Base-by-base conservation (phyloP, 1,139 yeast genomes). In the Geotrichum carabidarum region DNA sequence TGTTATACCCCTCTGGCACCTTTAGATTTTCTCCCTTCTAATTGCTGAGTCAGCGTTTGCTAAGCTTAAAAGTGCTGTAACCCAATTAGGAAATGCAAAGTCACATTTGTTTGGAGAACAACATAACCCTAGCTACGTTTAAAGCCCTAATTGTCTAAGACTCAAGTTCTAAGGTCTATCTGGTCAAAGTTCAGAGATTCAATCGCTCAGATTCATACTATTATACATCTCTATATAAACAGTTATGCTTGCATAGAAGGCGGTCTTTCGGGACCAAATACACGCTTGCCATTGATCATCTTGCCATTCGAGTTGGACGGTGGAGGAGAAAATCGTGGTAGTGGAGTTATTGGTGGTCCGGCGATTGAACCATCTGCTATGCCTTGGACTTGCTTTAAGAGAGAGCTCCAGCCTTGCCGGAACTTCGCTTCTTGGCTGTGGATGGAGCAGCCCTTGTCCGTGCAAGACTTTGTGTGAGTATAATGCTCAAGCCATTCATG, bases 221-320 rank as follows among this genome's bases (percentile, higher is more conserved):
- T 3, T 3, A 22, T 22, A 22, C 27, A 22, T 22, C 27, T 22
- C 27, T 22, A 22, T 22, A 22, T 22, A 22, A 3, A 22, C 27
- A 22, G 3, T 22, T 22, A 22, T 22, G 27, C 27, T 22, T 22
- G 48, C 62, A 60, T 55, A 9, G 56, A 44, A 9, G 64, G 64
- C 1, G 64, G 64, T 27, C 61, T 41, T 18, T 59, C 63, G 8
- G 64, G 64, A 1, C 64, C 64, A 54, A 54, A 61, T n/a, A 55
- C 51, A 9, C 58, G 61, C 48, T 53, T 58, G 8, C 53, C 51
- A 44, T 51, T 46, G n/a, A 51, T 51, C 49, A 46, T 35, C 41
- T 30, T 17, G 15, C 37, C 12, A 7, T 34, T 34, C 37, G 12
- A 34, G 27, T 34, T 34, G 2, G 14, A 34, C 7, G 37, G 37